Conservation (phyloP, 2,329 filamentous ascomycete species). For the Xylaria multiplex region DNA sequence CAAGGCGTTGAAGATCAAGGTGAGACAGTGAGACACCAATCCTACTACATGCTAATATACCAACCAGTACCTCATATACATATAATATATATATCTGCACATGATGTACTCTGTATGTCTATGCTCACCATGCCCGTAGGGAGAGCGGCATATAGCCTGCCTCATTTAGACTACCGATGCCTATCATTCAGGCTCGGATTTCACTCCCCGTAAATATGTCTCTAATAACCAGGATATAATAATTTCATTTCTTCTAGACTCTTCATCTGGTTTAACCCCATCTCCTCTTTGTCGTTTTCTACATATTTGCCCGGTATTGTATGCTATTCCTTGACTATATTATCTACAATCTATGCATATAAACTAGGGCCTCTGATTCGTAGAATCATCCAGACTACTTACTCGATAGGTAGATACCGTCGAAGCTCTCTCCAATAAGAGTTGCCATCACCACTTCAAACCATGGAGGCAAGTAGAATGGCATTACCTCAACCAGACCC, state of each 20-base stretch:
- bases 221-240: not conserved
- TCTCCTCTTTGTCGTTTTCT: too few species aligned
- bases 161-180: not conserved
- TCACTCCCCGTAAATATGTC: not conserved
- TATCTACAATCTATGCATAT: slow-evolving; percentile 7
- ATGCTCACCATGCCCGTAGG: not conserved
- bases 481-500: not conserved
- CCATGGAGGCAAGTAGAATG: slow-evolving; percentile 34
- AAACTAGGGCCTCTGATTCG: slow-evolving; percentile 12
- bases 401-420: not conserved
- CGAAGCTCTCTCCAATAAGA: slow-evolving; percentile 5
- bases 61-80: not conserved
- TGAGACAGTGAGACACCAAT: not conserved
- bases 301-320: not conserved
- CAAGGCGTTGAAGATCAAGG: not conserved
- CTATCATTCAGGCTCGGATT: not conserved
- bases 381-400: not conserved
- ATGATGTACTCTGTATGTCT: not conserved
- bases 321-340: not conserved
- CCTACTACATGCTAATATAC: not conserved
- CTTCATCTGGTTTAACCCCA: not conserved
- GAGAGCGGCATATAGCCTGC: not conserved
- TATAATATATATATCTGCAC: not conserved
- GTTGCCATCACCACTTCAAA: not conserved
- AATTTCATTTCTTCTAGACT: not conserved